phyloP scores from a whole-genome alignment of 2,329 filamentous ascomycete species.

The Cucurbitaria berberidis region DNA sequence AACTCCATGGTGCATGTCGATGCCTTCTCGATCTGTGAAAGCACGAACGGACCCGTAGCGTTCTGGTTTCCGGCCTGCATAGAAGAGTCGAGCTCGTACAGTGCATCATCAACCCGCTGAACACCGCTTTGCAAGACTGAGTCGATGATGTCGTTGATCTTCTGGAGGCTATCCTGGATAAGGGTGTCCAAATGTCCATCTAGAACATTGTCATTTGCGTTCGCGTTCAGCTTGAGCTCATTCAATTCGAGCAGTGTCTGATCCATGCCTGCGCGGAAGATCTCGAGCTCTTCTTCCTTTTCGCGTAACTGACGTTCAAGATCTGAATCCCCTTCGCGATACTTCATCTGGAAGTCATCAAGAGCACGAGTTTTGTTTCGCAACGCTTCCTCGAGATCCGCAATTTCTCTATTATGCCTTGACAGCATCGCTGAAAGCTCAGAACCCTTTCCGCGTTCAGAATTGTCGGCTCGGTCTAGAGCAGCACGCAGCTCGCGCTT shows the following conservation, averaged over 20 bases:
- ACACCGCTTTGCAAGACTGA: conserved; percentile 93
- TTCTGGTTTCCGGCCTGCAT: conserved; percentile 99
- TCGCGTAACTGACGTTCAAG: conserved; percentile 85
- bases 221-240: conserved; percentile 70
- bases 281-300: conserved; percentile 96
- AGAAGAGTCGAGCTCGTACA: conserved; percentile 95
- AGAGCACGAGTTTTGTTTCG: conserved; percentile 84
- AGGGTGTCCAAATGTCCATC: conserved; percentile 92
- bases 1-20: conserved; percentile 95
- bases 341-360: conserved; percentile 79
- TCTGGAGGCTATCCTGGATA: conserved; percentile 82
- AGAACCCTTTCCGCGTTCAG: conserved; percentile 90
- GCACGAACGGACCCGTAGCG: conserved; percentile 89
- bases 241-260: conserved; percentile 92
- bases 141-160: conserved; percentile 97
- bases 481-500: conserved; percentile 93
- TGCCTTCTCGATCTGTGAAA: conserved; percentile 97
- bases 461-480: conserved; percentile 86
- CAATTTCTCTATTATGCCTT: conserved; percentile 97
- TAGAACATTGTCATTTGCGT: conserved; percentile 76
- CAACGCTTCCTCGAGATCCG: conserved; percentile 91
- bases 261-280: conserved; percentile 98
- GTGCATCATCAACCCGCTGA: conserved; percentile 89
- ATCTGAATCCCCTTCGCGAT: conserved; percentile 81
- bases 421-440: conserved; percentile 93